Evolutionary conservation across 2,329 filamentous ascomycete genomes (phyloP), one percentile per base, ranked within the genome.

Genomic region (Endothia cerciana): DNA sequence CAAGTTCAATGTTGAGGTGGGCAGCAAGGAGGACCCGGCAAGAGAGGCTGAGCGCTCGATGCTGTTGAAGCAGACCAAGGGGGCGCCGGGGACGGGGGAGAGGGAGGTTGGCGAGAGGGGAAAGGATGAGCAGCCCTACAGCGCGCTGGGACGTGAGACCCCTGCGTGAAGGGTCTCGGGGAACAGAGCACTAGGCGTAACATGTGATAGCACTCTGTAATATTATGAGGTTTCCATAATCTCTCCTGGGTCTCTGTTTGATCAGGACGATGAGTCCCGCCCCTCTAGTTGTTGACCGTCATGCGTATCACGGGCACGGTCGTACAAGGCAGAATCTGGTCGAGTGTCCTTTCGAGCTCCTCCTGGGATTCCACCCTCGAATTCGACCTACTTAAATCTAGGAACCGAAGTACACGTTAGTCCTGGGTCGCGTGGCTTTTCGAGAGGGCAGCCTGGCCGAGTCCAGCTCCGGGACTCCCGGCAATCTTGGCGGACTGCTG

Each of bases 1-100:
- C 11, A 67, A 61, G 5, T 49, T 68, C 56, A 47, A 71, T 38
- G 71, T 72, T 11, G 72, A 74, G 71, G 72, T 72, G 2, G 72
- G 72, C 10, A 71, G 69, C n/a, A 61, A 67, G 59, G 17, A 70
- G 38, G 73, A 74, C 47, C 72, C 73, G 0, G 62, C 30, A 3
- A 47, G 72, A 63, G 41, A 53, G 43, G 73, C 69, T 11, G 60
- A 67, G 67, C 53, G 33, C 33, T 25, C 59, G 11, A n/a, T 56
- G 49, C 19, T 33, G 33, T 30, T 62, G 30, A 67, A 62, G 59
- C 65, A 65, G 62, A 61, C 4, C 53, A 41, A 36, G 41, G 51
- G 13, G 60, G 67, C 17, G 51, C 60, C 13, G 59, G 67, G 25
- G 30, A 65, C 58, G 7, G 67, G 65, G 15, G 58, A 55, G 59